Base-by-base conservation (phyloP, 2,329 filamentous ascomycete genomes). In the Berkeleyomyces rouxiae region DNA sequence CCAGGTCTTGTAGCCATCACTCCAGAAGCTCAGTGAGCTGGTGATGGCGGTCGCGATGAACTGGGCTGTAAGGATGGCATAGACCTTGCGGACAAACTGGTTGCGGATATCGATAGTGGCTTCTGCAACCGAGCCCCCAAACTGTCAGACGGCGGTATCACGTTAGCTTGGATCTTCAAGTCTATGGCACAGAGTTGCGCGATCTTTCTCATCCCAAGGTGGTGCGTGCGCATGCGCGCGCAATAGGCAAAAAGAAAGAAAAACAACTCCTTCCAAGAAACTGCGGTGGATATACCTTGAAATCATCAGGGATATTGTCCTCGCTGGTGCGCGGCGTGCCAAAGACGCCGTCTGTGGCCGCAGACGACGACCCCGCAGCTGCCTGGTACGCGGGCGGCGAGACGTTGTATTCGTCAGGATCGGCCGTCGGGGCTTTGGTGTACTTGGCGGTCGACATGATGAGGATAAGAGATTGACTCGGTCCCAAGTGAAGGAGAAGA, bases 41-140 rank as follows among this genome's bases (percentile, higher is more conserved):
- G 97, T 79, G 66, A 82, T 80, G 44, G 86, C 87, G 6, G 93
- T 99, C 64, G 86, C 83, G 70, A 97, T 78, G 61, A 99, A 84
- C 74, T 99, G 93, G 60, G 90, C 84, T n/a, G 93, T 95, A 76
- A 99, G 80, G 74, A 99, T 99, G 64, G 90, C 87, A 77, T 99
- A 99, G 71, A 99, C 93, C 79, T 97, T 97, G 75, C 91, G 86
- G 69, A 96, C 81, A 74, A 96, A 99, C 75, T 93, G 88, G 84
- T 96, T 95, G 68, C 92, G 88, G 72, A 99, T 96, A 70, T 95
- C 90, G 71, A 97, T 79, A 23, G 91, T 95, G 57, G 89, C 92
- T 77, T 97, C 93, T 67, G 91, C 86, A 65, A 97, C 91, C 16
- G 86, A 90, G 66, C 90, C 91, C 68, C 92, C 93, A 71, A 95